These are phyloP conservation scores for Tuber magnatum DNA, from an alignment of 495 filamentous ascomycete genomes.

Conservation along the genomic window DNA sequence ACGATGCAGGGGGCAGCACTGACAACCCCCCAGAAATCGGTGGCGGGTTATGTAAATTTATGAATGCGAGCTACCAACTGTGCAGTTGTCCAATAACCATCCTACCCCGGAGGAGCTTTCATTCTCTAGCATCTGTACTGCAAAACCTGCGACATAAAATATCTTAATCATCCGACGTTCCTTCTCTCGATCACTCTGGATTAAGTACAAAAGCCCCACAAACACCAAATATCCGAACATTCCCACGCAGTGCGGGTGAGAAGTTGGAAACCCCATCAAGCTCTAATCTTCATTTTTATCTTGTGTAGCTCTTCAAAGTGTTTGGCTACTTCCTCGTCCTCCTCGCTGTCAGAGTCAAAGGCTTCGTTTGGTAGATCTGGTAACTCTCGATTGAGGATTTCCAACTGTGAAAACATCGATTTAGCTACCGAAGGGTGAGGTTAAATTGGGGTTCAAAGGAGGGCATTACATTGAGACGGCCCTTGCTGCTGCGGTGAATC, in stretches of 20 bases:
- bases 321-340: conserved; percentile 33
- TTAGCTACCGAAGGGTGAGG: conserved; percentile 5
- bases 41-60: background rate
- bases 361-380: conserved; percentile 26
- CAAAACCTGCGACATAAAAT: background rate
- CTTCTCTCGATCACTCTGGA: background rate
- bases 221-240: background rate
- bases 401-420: conserved; percentile 14
- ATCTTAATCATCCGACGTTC: background rate
- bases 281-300: conserved; percentile 24
- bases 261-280: background rate
- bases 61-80: background rate
- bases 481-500: conserved; percentile 52
- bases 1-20: background rate
- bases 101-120: background rate
- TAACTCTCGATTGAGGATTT: conserved; percentile 29
- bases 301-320: conserved; percentile 28
- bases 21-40: background rate
- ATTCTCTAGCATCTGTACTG: background rate
- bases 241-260: background rate
- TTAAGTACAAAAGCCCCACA: background rate
- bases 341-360: conserved; percentile 23
- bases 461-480: conserved; percentile 17
- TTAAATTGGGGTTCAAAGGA: background rate
- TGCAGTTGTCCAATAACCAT: background rate